Conservation (phyloP, 106 monocot genomes). For the Apostasia shenzhenica region DNA sequence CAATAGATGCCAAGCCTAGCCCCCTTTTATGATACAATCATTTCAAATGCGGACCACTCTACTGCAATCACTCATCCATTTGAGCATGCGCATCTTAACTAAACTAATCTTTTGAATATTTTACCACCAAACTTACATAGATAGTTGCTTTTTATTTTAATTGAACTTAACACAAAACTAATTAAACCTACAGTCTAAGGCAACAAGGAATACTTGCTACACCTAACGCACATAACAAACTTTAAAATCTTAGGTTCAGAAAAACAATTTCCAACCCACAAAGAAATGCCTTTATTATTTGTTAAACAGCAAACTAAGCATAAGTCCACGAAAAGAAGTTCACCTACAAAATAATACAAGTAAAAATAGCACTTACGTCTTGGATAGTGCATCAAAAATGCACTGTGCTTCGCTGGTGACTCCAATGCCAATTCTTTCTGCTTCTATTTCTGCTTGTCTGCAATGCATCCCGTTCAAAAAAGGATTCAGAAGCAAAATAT, state of each 20-base stretch:
- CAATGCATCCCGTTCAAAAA: constrained; percentile 5
- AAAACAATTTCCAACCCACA: not conserved
- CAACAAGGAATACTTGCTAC: too few species aligned
- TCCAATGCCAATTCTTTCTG: constrained; percentile 84
- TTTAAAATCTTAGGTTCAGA: not conserved
- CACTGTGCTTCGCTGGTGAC: constrained; percentile 79
- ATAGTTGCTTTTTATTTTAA: too few species aligned
- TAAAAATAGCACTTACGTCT: constrained; percentile 54
- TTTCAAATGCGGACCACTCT: too few species aligned
- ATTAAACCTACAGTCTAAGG: too few species aligned
- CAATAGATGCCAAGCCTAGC: too few species aligned
- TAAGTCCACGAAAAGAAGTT: not conserved
- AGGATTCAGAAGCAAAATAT: not conserved
- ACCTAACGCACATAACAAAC: not conserved
- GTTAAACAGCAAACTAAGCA: not conserved
- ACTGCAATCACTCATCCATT: too few species aligned
- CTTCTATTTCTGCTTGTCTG: constrained; percentile 88
- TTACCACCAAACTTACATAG: too few species aligned
- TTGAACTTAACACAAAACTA: too few species aligned
- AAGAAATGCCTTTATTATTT: not conserved
- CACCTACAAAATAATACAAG: not conserved
- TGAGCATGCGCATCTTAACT: too few species aligned
- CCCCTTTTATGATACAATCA: too few species aligned
- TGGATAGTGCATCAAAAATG: constrained; percentile 91
- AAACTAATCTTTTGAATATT: too few species aligned